phyloP scores from a whole-genome alignment of 2,329 filamentous ascomycete species.

The Colletotrichum higginsianum region DNA sequence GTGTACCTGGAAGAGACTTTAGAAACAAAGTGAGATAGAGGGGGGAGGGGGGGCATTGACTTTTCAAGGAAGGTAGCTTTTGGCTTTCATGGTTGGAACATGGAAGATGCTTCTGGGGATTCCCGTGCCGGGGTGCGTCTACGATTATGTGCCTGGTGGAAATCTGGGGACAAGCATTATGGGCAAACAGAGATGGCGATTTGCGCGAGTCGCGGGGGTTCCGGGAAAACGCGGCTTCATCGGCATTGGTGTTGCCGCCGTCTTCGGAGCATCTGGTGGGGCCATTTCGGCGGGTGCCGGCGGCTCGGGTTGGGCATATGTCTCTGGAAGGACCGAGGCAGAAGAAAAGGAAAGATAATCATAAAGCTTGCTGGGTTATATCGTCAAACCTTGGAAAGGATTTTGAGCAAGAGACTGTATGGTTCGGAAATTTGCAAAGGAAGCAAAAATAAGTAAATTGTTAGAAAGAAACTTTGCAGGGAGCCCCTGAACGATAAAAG shows the following conservation, averaged over 20 bases:
- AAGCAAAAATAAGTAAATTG: too few relatives aligned
- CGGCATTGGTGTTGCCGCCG: not conserved
- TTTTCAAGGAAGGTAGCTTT: not conserved
- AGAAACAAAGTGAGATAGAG: not conserved
- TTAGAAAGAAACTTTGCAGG: too few relatives aligned
- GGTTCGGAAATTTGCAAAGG: too few relatives aligned
- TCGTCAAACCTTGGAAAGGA: too few relatives aligned
- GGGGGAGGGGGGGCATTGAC: constrained; percentile 1
- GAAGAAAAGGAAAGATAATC: not conserved
- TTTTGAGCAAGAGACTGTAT: too few relatives aligned
- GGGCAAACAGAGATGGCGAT: not conserved
- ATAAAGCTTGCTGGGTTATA: too few relatives aligned
- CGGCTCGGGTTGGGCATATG: not conserved
- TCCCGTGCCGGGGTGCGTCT: not conserved
- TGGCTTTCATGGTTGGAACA: constrained; percentile 7
- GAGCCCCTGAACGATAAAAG: too few relatives aligned
- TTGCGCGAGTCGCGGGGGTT: not conserved
- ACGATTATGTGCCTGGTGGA: constrained; percentile 17
- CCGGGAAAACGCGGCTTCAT: not conserved
- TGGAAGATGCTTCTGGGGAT: not conserved
- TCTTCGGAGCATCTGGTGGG: not conserved
- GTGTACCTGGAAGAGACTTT: too few relatives aligned
- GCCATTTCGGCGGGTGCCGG: not conserved
- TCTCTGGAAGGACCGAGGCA: not conserved
- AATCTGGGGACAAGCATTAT: not conserved